A percentile compares a stretch with the other conserved stretches of the same genome.
These are phyloP conservation scores for Plasmodium inui DNA, from an alignment of 169 alveolate genomes.

Conservation along the genomic window DNA sequence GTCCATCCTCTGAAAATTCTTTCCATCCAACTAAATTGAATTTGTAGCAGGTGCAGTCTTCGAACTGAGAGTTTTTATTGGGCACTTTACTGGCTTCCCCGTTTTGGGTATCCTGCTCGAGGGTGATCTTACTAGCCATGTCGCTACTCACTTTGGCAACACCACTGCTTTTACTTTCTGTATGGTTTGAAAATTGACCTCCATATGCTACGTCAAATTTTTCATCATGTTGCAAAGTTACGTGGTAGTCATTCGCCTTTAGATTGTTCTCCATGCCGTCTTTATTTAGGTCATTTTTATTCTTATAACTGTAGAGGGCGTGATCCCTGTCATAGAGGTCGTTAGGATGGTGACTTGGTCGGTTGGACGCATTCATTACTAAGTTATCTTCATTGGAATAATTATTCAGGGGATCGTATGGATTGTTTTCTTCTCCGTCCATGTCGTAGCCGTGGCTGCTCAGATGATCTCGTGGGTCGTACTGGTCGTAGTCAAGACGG, in stretches of 20 bases:
- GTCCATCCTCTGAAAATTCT: constrained; percentile 76
- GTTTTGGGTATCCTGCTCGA: not conserved
- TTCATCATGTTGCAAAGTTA: not conserved
- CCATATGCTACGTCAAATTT: not conserved
- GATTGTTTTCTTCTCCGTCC: not conserved
- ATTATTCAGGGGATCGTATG: not conserved
- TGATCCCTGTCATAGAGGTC: not conserved
- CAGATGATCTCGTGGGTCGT: not conserved
- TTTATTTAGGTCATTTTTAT: not conserved
- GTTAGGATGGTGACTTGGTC: constrained; percentile 3
- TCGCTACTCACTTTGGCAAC: not conserved
- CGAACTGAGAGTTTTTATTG: constrained; percentile 17
- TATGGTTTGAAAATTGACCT: not conserved
- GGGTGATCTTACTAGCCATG: not conserved
- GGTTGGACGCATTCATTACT: not conserved
- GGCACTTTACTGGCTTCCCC: not conserved
- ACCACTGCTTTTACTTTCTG: not conserved
- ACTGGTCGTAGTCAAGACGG: not conserved
- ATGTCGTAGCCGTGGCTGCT: not conserved
- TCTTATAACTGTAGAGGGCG: constrained; percentile 4
- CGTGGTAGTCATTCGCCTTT: not conserved
- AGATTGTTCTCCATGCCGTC: not conserved
- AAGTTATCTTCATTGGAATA: not conserved
- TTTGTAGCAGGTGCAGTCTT: constrained; percentile 59
- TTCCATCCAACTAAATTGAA: constrained; percentile 72